Evolutionary conservation across 768 basidiomycete species (phyloP).

Genomic region (Daedaleopsis sinensis): DNA sequence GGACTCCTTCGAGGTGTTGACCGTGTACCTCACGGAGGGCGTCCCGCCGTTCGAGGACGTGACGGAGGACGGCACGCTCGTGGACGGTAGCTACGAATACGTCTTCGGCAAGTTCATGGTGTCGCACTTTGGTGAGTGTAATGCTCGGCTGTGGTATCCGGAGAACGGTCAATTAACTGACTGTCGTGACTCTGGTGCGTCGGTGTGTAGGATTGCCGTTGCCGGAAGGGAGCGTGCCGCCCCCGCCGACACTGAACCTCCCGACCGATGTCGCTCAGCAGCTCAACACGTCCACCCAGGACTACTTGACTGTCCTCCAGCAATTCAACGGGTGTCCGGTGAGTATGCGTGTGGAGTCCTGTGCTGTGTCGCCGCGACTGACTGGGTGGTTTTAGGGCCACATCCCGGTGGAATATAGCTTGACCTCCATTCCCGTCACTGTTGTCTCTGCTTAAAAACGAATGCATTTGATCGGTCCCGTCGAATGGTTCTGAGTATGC

Average conservation of each 20-base stretch:
- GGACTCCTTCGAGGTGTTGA: conserved; percentile 21
- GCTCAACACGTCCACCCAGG: not conserved
- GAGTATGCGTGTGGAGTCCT: not conserved
- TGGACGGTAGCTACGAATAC: conserved; percentile 17
- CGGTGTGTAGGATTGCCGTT: conserved; percentile 16
- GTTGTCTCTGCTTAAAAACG: not conserved
- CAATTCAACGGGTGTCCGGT: conserved; percentile 23
- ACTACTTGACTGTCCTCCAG: conserved; percentile 19
- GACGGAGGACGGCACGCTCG: conserved; percentile 17
- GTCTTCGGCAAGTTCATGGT: conserved; percentile 23
- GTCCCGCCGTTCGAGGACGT: conserved; percentile 19
- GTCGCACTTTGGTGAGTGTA: conserved; percentile 22
- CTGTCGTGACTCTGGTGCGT: not conserved
- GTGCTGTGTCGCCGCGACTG: not conserved
- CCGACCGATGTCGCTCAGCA: conserved; percentile 5
- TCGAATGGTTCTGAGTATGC: not conserved
- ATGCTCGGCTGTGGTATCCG: not conserved
- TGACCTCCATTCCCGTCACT: conserved; percentile 11
- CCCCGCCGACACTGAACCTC: conserved; percentile 19
- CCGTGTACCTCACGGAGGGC: conserved; percentile 21
- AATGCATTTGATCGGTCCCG: not conserved
- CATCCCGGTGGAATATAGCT: conserved; percentile 20
- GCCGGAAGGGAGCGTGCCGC: not conserved
- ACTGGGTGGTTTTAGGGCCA: conserved; percentile 9
- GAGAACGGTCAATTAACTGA: not conserved